Percentiles rank a stretch among this genome's conserved stretches.
phyloP scores from a whole-genome alignment of 2,329 filamentous ascomycete genomes.

The Fusarium mangiferae region DNA sequence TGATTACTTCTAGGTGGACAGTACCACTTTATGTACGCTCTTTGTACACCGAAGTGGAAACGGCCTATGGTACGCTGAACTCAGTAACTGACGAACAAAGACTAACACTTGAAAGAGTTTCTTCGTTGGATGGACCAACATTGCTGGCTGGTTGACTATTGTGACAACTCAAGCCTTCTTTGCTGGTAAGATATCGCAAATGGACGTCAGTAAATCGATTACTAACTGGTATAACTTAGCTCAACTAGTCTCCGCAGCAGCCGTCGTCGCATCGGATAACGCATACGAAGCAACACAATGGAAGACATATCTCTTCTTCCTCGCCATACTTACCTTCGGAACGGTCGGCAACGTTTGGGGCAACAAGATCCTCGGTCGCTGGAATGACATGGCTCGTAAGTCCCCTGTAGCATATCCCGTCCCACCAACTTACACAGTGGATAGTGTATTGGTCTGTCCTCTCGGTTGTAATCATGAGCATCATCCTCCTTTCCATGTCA shows the following conservation, averaged over 20 bases:
- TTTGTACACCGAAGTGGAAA: slow-evolving; percentile 51
- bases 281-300: slow-evolving; percentile 51
- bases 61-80: slow-evolving; percentile 41
- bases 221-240: slow-evolving; percentile 39
- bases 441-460: slow-evolving; percentile 55
- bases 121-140: slow-evolving; percentile 55
- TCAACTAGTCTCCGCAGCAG: slow-evolving; percentile 56
- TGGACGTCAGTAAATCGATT: not conserved
- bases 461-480: slow-evolving; percentile 55
- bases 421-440: fast-evolving
- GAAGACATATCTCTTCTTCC: slow-evolving; percentile 56
- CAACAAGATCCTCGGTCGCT: slow-evolving; percentile 53
- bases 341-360: slow-evolving; percentile 48
- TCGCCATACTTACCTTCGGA: slow-evolving; percentile 37
- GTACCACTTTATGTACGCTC: slow-evolving; percentile 57
- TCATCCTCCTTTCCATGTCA: slow-evolving; percentile 53
- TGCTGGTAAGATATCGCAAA: slow-evolving; percentile 43
- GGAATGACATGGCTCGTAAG: slow-evolving; percentile 54
- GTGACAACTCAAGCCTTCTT: slow-evolving; percentile 57
- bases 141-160: slow-evolving; percentile 57
- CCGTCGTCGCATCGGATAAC: slow-evolving; percentile 53
- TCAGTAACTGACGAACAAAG: fast-evolving
- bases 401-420: too few relatives aligned
- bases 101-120: slow-evolving; percentile 50
- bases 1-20: slow-evolving; percentile 45